Conservation (phyloP, 2,329 filamentous ascomycete genomes). For the Alternaria brassicae region DNA sequence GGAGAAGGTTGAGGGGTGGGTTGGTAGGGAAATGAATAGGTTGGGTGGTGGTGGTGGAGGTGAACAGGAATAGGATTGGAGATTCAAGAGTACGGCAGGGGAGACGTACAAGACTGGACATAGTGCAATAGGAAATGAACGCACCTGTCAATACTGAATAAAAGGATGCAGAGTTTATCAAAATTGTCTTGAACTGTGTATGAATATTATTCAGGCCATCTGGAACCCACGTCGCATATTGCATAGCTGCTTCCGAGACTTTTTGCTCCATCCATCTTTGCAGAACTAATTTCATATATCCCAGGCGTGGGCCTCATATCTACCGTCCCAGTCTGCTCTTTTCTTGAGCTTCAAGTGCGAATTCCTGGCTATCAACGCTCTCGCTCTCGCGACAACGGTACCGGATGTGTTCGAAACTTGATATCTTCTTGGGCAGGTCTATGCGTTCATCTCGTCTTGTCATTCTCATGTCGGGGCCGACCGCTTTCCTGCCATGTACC, state of each 20-base stretch:
- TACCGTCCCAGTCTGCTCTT: background rate
- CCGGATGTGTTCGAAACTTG: background rate
- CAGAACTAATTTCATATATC: background rate
- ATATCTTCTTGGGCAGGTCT: background rate
- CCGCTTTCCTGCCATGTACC: background rate
- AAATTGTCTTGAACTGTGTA: background rate
- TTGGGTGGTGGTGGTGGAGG: background rate
- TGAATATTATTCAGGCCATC: background rate
- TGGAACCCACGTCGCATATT: background rate
- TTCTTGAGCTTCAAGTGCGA: background rate
- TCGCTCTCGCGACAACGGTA: background rate
- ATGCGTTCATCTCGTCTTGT: background rate
- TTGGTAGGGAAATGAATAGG: slow-evolving; percentile 6
- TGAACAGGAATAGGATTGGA: background rate
- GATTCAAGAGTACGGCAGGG: background rate
- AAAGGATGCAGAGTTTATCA: background rate
- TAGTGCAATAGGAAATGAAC: background rate
- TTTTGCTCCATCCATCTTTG: no score
- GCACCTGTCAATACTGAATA: background rate
- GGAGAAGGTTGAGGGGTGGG: slow-evolving; percentile 1
- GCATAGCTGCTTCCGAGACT: background rate
- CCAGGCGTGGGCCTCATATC: background rate
- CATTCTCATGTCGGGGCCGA: background rate
- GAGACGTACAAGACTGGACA: no score
- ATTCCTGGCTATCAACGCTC: background rate